Evolutionary conservation across 768 basidiomycete genomes (phyloP).

Genomic region (Sporobolomyces pararoseus): DNA sequence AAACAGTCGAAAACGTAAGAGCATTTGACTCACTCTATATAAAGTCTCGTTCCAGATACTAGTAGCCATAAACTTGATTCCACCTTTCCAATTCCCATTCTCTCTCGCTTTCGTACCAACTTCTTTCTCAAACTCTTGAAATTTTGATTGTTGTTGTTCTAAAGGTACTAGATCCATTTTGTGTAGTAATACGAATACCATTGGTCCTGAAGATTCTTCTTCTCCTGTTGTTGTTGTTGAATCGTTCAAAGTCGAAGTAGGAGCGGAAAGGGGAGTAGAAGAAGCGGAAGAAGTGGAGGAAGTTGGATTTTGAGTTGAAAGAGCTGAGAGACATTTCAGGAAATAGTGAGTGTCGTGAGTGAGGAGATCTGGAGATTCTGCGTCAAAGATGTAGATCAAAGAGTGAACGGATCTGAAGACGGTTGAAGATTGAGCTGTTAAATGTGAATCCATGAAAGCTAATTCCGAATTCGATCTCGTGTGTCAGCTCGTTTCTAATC

Average conservation of each 20-base stretch:
- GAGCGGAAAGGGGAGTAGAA: no score
- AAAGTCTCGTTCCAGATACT: slow-evolving; percentile 96
- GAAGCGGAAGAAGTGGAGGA: no score
- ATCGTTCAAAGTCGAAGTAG: no score
- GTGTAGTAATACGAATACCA: slow-evolving; percentile 84
- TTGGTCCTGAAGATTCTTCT: slow-evolving; percentile 56
- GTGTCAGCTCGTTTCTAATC: no score
- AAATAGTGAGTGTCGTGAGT: slow-evolving; percentile 85
- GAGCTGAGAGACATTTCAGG: slow-evolving; percentile 78
- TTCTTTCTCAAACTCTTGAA: slow-evolving; percentile 38
- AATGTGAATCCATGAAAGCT: slow-evolving; percentile 97
- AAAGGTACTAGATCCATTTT: slow-evolving; percentile 86
- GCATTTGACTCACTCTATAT: slow-evolving; percentile 61
- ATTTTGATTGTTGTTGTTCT: slow-evolving; percentile 49
- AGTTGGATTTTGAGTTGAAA: slow-evolving; percentile 54
- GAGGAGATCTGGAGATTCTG: slow-evolving; percentile 74
- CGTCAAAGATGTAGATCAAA: slow-evolving; percentile 97
- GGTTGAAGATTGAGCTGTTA: slow-evolving; percentile 82
- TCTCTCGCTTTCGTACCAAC: slow-evolving; percentile 55
- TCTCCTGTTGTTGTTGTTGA: background rate
- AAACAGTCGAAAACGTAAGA: no score
- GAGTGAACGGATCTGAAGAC: slow-evolving; percentile 96
- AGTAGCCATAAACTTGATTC: slow-evolving; percentile 62
- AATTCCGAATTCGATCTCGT: no score
- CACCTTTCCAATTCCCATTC: slow-evolving; percentile 57